Evolutionary conservation across 805 yeast species (phyloP).

Genomic region (Scheffersomyces stipitis): DNA sequence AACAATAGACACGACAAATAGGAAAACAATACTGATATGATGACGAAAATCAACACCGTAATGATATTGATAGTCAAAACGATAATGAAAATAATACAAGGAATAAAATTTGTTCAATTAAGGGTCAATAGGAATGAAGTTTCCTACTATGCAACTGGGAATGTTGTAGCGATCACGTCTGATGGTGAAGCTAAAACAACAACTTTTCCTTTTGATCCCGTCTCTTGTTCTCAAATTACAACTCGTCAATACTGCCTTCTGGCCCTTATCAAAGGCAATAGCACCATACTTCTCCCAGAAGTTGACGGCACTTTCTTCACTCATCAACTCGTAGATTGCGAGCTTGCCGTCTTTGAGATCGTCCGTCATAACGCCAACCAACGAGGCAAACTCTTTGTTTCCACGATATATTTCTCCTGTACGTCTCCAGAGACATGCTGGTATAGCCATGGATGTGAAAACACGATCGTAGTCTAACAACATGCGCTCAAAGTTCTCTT

Average conservation of each 20-base stretch:
- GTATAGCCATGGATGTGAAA: conserved; percentile 95
- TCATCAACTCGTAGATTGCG: conserved; percentile 91
- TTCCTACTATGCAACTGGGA: conserved; percentile 94
- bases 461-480: conserved; percentile 90
- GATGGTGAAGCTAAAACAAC: conserved; percentile 93
- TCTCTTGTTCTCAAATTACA: conserved; percentile 84
- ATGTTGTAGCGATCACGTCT: conserved; percentile 90
- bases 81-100: neutral
- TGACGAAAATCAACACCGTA: neutral
- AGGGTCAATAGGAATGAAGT: conserved; percentile 78
- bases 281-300: conserved; percentile 98
- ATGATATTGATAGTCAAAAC: neutral
- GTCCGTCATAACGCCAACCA: conserved; percentile 87
- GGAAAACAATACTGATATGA: no score
- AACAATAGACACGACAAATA: no score
- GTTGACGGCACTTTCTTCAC: conserved; percentile 93
- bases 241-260: conserved; percentile 90
- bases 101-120: conserved; percentile 7
- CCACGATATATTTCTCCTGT: conserved; percentile 96
- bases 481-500: conserved; percentile 93
- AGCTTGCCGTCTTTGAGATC: conserved; percentile 88
- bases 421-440: conserved; percentile 96
- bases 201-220: conserved; percentile 74
- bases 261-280: conserved; percentile 93
- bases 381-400: conserved; percentile 90